These are phyloP conservation scores for Asterophora parasitica DNA, from an alignment of 768 basidiomycete species.

Conservation along the genomic window DNA sequence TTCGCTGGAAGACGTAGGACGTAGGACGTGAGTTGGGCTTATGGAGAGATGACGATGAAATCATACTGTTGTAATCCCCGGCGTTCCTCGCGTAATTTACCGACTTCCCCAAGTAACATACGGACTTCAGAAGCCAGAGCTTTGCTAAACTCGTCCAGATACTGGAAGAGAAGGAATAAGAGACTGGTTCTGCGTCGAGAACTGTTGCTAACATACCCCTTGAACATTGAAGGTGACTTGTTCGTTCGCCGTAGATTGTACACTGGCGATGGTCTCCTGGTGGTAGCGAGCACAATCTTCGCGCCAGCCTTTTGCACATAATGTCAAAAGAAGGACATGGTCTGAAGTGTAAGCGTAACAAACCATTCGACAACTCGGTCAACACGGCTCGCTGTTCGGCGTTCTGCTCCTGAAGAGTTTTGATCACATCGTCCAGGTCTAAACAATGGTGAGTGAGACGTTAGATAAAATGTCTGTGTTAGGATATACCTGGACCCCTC, in stretches of 20 bases:
- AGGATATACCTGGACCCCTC: slow-evolving; percentile 48
- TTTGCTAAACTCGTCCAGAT: slow-evolving; percentile 85
- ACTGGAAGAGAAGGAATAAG: slow-evolving; percentile 35
- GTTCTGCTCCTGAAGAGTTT: slow-evolving; percentile 56
- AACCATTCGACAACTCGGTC: slow-evolving; percentile 50
- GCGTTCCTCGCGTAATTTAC: slow-evolving; percentile 75
- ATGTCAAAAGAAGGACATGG: slow-evolving; percentile 5
- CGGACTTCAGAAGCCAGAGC: slow-evolving; percentile 80
- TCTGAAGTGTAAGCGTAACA: slow-evolving; percentile 19
- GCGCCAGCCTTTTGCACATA: slow-evolving; percentile 49
- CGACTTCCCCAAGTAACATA: slow-evolving; percentile 78
- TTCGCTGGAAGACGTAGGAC: slow-evolving; percentile 62
- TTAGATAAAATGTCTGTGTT: background rate
- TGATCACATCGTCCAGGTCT: slow-evolving; percentile 60
- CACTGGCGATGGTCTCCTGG: slow-evolving; percentile 59
- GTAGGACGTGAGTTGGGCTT: background rate
- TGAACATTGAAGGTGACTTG: slow-evolving; percentile 84
- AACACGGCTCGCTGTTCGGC: slow-evolving; percentile 55
- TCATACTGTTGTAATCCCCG: slow-evolving; percentile 74
- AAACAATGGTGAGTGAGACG: background rate
- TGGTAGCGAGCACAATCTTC: slow-evolving; percentile 62
- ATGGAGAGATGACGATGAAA: too few species aligned
- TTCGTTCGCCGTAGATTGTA: slow-evolving; percentile 66
- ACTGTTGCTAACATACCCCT: slow-evolving; percentile 44
- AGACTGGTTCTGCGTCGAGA: background rate